A percentile compares a stretch with the other conserved stretches of the same genome.
Conservation (phyloP, 2,329 filamentous ascomycete genomes). For the Diaporthe batatas region DNA sequence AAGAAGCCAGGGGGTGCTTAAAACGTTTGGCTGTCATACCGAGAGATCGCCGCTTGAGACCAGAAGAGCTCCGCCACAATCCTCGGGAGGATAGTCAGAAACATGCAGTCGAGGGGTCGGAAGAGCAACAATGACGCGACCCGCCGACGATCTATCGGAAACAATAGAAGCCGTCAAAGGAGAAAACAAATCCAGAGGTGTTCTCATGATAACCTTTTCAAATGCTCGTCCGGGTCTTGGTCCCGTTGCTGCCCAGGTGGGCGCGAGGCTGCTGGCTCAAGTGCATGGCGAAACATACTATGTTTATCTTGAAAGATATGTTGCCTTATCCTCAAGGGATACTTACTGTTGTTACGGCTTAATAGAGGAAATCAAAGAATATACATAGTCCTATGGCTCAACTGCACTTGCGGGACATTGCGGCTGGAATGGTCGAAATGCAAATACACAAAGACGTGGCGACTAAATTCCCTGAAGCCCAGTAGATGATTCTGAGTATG, state of each 20-base stretch:
- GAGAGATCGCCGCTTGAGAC: background rate
- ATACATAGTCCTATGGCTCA: too few relatives aligned
- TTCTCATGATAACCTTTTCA: too few relatives aligned
- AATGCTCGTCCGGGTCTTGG: background rate
- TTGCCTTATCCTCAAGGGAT: too few relatives aligned
- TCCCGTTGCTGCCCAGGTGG: background rate
- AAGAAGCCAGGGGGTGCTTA: constrained; percentile 7
- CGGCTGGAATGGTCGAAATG: background rate
- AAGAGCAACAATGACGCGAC: background rate
- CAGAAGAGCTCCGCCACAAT: background rate
- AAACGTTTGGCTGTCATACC: background rate
- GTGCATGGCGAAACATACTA: too few relatives aligned
- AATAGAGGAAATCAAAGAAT: too few relatives aligned
- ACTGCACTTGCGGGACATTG: background rate
- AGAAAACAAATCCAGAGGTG: background rate
- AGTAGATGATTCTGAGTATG: too few relatives aligned
- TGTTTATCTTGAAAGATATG: too few relatives aligned
- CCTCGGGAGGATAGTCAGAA: background rate
- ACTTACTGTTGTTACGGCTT: too few relatives aligned
- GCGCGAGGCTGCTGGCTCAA: background rate
- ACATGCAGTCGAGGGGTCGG: background rate
- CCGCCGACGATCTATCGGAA: constrained; percentile 7
- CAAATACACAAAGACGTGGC: background rate
- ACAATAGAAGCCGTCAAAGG: background rate
- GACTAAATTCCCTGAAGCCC: too few relatives aligned